These are phyloP conservation scores for Penicillium tannophilum DNA, from an alignment of 495 filamentous ascomycete species.

Conservation along the genomic window DNA sequence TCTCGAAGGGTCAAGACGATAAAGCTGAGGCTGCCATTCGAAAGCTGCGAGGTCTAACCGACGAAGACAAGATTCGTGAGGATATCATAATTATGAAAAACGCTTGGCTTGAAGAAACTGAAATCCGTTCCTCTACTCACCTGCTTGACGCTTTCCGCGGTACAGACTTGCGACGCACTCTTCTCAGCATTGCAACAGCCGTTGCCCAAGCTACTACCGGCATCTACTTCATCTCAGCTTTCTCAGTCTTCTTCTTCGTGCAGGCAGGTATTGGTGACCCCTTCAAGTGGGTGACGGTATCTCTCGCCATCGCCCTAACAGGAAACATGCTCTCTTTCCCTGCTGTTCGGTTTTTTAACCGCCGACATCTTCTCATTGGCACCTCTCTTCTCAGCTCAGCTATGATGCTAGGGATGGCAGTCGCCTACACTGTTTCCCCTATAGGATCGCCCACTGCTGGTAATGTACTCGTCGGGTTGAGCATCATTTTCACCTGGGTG, in stretches of 20 bases:
- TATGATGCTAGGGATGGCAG: conserved; percentile 5
- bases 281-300: conserved; percentile 9
- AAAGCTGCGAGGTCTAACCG: neutral
- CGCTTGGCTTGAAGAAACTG: neutral
- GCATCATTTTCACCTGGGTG: conserved; percentile 8
- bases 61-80: neutral
- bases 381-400: conserved; percentile 7
- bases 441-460: conserved; percentile 3
- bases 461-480: conserved; percentile 6
- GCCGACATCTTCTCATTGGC: neutral
- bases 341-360: neutral
- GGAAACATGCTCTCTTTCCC: conserved; percentile 8
- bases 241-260: conserved; percentile 7
- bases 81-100: neutral
- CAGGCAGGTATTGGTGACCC: conserved; percentile 2
- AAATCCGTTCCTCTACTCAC: neutral
- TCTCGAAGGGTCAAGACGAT: neutral
- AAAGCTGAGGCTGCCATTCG: neutral
- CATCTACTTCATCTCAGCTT: neutral
- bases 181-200: neutral
- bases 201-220: neutral
- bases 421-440: conserved; percentile 4
- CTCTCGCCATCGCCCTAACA: conserved; percentile 7
- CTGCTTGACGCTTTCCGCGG: neutral
- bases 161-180: neutral